Conservation (phyloP, 1,284 basidiomycete genomes). For the Fomitopsis schrenkii region DNA sequence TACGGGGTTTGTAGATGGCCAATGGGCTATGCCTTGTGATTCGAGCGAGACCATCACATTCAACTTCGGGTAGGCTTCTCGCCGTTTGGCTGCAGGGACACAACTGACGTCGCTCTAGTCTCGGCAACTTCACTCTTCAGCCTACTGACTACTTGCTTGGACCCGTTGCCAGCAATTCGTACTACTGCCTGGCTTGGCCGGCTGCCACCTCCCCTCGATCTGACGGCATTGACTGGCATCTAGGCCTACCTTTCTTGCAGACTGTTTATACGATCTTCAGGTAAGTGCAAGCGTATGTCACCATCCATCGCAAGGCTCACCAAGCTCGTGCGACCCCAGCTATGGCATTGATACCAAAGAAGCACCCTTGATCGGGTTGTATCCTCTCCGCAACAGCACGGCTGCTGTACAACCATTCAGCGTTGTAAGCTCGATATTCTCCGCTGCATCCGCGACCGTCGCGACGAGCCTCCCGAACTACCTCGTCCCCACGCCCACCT, state of each 20-base stretch:
- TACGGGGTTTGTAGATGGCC: constrained; percentile 43
- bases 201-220: constrained; percentile 58
- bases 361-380: constrained; percentile 71
- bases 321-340: constrained; percentile 30
- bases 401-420: constrained; percentile 35
- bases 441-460: constrained; percentile 60
- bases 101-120: constrained; percentile 28
- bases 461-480: constrained; percentile 75
- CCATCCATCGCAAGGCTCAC: constrained; percentile 1
- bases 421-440: constrained; percentile 50
- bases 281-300: constrained; percentile 30
- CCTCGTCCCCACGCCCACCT: constrained; percentile 62
- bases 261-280: constrained; percentile 84
- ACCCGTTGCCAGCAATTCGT: constrained; percentile 58
- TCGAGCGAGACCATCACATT: constrained; percentile 65
- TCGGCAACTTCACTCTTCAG: constrained; percentile 59
- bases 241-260: constrained; percentile 77
- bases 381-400: constrained; percentile 49
- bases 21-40: constrained; percentile 82
- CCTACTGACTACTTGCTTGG: constrained; percentile 85
- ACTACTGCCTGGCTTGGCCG: constrained; percentile 82
- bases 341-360: constrained; percentile 71
- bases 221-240: constrained; percentile 86
- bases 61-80: constrained; percentile 59
- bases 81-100: background rate